Conservation (phyloP, 2,329 filamentous ascomycete genomes). For the Colletotrichum simmondsii region DNA sequence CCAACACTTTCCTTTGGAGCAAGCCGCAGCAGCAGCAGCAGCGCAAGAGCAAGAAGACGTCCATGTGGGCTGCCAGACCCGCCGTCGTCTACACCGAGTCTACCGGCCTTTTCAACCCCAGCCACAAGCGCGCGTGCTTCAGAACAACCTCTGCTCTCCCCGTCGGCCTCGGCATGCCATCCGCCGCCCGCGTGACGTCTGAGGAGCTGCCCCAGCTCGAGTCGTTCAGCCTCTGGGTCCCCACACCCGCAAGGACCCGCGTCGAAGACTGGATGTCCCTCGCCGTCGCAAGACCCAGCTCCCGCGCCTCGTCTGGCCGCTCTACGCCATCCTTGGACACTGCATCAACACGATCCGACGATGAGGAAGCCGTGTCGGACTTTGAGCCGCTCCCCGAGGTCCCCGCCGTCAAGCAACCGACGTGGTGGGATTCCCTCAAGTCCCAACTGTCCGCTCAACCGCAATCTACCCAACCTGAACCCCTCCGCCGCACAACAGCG, state of each 20-base stretch:
- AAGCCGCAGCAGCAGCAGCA: background rate
- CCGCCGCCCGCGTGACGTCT: conserved; percentile 38
- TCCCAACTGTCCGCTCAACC: background rate
- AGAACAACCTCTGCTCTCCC: conserved; percentile 33
- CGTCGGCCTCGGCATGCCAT: conserved; percentile 31
- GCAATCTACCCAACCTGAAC: background rate
- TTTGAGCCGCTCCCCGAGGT: conserved; percentile 23
- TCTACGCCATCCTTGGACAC: conserved; percentile 27
- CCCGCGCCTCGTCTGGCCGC: conserved; percentile 15
- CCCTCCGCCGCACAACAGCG: conserved; percentile 3
- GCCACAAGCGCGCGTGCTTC: conserved; percentile 36
- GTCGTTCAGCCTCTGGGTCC: conserved; percentile 49
- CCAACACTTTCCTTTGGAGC: conserved; percentile 30
- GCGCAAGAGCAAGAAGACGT: background rate
- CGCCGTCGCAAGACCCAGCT: background rate
- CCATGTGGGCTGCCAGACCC: conserved; percentile 35
- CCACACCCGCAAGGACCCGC: background rate
- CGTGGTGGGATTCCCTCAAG: conserved; percentile 32
- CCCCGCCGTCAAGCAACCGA: background rate
- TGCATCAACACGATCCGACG: conserved; percentile 19
- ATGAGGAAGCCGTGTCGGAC: conserved; percentile 16
- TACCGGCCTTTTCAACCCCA: conserved; percentile 37
- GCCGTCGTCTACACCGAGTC: conserved; percentile 14
- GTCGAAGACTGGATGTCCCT: conserved; percentile 38
- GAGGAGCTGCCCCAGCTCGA: conserved; percentile 43